phyloP scores from a whole-genome alignment of 1,284 basidiomycete species.

The Ganoderma resinaceum region DNA sequence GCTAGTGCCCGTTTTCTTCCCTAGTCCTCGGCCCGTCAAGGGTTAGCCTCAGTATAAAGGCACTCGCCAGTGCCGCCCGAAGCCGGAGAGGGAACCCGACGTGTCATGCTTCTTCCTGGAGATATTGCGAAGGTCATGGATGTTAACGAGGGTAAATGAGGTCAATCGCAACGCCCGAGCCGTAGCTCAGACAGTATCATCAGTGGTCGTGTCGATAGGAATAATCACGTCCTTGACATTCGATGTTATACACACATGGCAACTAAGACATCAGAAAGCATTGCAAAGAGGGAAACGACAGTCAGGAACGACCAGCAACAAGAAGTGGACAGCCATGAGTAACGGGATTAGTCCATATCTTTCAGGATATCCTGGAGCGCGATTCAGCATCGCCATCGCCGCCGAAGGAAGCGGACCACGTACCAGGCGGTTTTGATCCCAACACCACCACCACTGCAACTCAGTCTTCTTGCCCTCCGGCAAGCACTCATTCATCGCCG shows the following conservation, averaged over 20 bases:
- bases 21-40: too few relatives aligned
- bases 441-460: constrained; percentile 12
- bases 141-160: too few relatives aligned
- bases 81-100: too few relatives aligned
- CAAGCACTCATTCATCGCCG: constrained; percentile 7
- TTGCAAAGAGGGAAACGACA: background rate
- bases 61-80: too few relatives aligned
- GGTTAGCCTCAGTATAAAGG: too few relatives aligned
- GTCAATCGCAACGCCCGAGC: too few relatives aligned
- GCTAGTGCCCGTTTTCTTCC: too few relatives aligned
- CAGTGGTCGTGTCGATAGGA: background rate
- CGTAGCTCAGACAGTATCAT: background rate
- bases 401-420: background rate
- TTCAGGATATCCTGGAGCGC: background rate
- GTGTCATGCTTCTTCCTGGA: too few relatives aligned
- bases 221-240: background rate
- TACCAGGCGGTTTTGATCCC: constrained; percentile 7
- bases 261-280: background rate
- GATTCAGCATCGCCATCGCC: background rate
- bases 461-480: constrained; percentile 1
- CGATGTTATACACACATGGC: background rate
- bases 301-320: background rate
- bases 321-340: background rate
- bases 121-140: too few relatives aligned
- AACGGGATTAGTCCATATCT: background rate